Evolutionary conservation across 805 yeast genomes (phyloP).

Genomic region (Priceomyces fermenticarens): DNA sequence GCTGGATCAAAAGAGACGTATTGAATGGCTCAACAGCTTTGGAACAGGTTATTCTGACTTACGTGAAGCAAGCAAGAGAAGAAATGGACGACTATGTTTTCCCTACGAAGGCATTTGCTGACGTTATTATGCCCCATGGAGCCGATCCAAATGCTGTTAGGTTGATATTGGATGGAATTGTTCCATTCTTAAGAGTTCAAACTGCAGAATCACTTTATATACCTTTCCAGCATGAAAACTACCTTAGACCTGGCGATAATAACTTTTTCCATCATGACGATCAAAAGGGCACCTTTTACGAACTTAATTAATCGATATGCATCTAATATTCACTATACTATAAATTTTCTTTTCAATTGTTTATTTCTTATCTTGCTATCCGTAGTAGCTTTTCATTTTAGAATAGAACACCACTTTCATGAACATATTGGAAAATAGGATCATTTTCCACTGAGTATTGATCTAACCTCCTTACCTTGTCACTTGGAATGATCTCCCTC

Average conservation of each 20-base stretch:
- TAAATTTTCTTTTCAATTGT: background rate
- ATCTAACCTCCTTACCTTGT: slow-evolving; percentile 41
- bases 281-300: slow-evolving; percentile 45
- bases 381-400: slow-evolving; percentile 3
- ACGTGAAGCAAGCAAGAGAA: slow-evolving; percentile 55
- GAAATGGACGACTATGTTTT: slow-evolving; percentile 66
- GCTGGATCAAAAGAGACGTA: slow-evolving; percentile 61
- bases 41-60: slow-evolving; percentile 41
- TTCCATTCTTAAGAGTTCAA: slow-evolving; percentile 26
- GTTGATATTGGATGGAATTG: slow-evolving; percentile 63
- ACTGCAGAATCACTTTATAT: slow-evolving; percentile 11
- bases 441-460: slow-evolving; percentile 52
- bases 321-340: slow-evolving; percentile 1
- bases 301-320: slow-evolving; percentile 23
- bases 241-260: slow-evolving; percentile 25
- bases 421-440: slow-evolving; percentile 44
- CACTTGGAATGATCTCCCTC: slow-evolving; percentile 52
- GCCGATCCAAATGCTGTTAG: slow-evolving; percentile 56
- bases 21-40: slow-evolving; percentile 15
- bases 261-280: slow-evolving; percentile 25
- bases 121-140: slow-evolving; percentile 71
- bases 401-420: slow-evolving; percentile 11
- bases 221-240: slow-evolving; percentile 15
- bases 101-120: slow-evolving; percentile 72
- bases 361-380: slow-evolving; percentile 1